phyloP scores from a whole-genome alignment of 2,329 filamentous ascomycete genomes.

The Arthroderma sp. region DNA sequence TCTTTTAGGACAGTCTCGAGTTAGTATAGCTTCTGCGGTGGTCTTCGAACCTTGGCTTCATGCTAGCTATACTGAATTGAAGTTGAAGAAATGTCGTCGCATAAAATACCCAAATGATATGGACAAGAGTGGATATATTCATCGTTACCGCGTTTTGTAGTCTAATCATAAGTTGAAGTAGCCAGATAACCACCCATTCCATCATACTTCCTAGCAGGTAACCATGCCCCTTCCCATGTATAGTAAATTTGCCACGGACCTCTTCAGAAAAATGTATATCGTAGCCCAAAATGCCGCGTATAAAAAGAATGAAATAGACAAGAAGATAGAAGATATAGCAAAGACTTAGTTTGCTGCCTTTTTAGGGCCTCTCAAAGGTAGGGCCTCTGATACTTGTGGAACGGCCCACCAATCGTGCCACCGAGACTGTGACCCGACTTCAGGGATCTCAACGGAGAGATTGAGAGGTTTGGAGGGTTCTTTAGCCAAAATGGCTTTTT shows the following conservation, averaged over 20 bases:
- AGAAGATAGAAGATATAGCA: background rate
- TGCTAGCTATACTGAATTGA: too few relatives aligned
- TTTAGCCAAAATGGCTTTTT: constrained; percentile 42
- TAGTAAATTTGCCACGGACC: background rate
- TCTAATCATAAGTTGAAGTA: background rate
- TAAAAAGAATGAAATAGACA: background rate
- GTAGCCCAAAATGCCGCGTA: background rate
- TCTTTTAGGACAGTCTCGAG: background rate
- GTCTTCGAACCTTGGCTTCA: background rate
- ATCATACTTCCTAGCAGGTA: background rate
- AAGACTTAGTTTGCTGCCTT: background rate
- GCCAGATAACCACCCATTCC: background rate
- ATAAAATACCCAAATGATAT: background rate
- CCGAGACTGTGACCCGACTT: constrained; percentile 28
- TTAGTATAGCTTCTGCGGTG: too few relatives aligned
- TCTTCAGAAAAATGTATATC: background rate
- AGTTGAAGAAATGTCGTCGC: too few relatives aligned
- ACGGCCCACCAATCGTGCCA: constrained; percentile 38
- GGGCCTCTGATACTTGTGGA: constrained; percentile 25
- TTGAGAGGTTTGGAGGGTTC: constrained; percentile 14
- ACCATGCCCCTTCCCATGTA: background rate
- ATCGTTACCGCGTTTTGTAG: background rate
- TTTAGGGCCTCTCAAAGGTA: constrained; percentile 6
- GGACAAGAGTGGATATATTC: background rate
- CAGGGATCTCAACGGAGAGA: constrained; percentile 28